A percentile compares a stretch with the other conserved stretches of the same genome.
phyloP scores from a whole-genome alignment of 2,329 filamentous ascomycete species.

The Plectosphaerella cucumerina region DNA sequence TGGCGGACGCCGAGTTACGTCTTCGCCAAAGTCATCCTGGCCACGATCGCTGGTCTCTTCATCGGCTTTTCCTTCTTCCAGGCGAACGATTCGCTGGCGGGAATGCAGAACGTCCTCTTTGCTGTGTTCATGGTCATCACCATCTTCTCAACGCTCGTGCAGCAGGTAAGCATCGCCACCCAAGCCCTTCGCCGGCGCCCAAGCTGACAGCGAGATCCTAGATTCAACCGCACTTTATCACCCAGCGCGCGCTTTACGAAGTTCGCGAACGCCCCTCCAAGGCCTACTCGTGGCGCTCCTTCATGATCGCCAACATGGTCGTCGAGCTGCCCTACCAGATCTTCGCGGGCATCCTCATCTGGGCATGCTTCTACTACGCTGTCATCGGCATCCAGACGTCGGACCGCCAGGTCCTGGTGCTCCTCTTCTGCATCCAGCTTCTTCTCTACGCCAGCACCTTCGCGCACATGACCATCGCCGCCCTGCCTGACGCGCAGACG shows the following conservation, averaged over 20 bases:
- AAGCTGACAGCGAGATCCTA: conserved; percentile 39
- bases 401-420: conserved; percentile 59
- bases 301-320: conserved; percentile 66
- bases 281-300: conserved; percentile 71
- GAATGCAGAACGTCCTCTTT: conserved; percentile 74
- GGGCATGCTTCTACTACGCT: conserved; percentile 65
- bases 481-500: conserved; percentile 64
- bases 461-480: conserved; percentile 69
- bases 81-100: conserved; percentile 51
- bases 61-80: conserved; percentile 71
- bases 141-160: conserved; percentile 66
- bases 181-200: background rate
- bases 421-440: conserved; percentile 61
- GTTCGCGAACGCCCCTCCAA: conserved; percentile 72
- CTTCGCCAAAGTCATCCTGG: conserved; percentile 66
- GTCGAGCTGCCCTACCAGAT: conserved; percentile 72
- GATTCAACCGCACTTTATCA: conserved; percentile 73
- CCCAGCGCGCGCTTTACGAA: conserved; percentile 71
- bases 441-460: conserved; percentile 71
- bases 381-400: conserved; percentile 44
- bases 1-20: conserved; percentile 79
- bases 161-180: conserved; percentile 38
- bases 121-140: conserved; percentile 71
- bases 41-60: conserved; percentile 58
- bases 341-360: conserved; percentile 59